Percentiles rank a stretch among this genome's conserved stretches.
phyloP scores from a whole-genome alignment of 2,329 filamentous ascomycete genomes.

The Pseudocercospora fuligena region DNA sequence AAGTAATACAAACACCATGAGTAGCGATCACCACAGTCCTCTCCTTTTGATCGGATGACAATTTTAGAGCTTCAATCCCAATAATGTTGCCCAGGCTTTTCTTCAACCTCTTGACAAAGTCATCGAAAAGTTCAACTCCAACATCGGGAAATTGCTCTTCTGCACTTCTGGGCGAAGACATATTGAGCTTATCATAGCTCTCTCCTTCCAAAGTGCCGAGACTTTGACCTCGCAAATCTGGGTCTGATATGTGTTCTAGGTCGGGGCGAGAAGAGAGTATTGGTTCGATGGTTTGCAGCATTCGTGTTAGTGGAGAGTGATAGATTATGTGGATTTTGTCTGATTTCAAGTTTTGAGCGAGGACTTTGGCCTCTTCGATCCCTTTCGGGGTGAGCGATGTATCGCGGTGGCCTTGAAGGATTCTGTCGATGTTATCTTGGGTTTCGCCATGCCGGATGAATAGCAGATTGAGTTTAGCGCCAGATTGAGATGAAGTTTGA shows the following conservation, averaged over 20 bases:
- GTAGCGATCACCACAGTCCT: neutral
- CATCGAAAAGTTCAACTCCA: neutral
- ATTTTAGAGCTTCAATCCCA: neutral
- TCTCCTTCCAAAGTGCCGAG: neutral
- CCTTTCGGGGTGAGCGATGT: neutral
- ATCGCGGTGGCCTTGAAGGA: constrained; percentile 1
- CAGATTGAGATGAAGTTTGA: neutral
- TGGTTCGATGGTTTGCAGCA: neutral
- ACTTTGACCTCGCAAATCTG: neutral
- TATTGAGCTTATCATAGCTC: neutral
- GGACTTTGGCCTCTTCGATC: neutral
- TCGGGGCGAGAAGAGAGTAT: neutral
- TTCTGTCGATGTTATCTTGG: constrained; percentile 4
- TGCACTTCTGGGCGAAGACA: neutral
- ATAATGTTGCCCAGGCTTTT: neutral
- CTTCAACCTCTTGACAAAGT: neutral
- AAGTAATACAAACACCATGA: constrained; percentile 5
- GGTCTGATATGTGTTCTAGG: neutral
- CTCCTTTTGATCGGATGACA: neutral
- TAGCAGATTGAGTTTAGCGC: neutral
- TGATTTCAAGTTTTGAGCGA: neutral
- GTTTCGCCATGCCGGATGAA: neutral
- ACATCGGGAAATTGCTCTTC: neutral
- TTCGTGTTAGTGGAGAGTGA: neutral
- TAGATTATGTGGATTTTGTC: neutral